phyloP scores from a whole-genome alignment of 257 asterid species.

The Gentiana dahurica region DNA sequence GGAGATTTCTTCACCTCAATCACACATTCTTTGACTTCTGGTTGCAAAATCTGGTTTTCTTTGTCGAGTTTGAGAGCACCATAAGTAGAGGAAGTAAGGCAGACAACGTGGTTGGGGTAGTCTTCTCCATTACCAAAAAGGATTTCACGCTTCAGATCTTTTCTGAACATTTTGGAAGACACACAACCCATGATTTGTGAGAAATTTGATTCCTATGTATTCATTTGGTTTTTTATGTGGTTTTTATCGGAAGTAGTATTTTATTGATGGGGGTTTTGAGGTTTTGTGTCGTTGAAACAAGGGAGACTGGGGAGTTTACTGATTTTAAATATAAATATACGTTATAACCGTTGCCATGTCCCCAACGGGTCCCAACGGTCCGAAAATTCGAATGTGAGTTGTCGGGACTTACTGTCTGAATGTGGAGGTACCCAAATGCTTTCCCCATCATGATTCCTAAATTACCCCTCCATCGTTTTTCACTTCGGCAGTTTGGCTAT shows the following conservation, averaged over 20 bases:
- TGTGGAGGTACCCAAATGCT: no score
- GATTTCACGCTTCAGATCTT: conserved; percentile 32
- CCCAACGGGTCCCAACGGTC: conserved; percentile 64
- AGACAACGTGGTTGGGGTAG: conserved; percentile 53
- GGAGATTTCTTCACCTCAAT: conserved; percentile 29
- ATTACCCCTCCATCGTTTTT: no score
- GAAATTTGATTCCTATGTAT: background rate
- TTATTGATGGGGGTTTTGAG: conserved; percentile 1
- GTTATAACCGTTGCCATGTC: conserved; percentile 41
- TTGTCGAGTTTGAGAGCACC: conserved; percentile 69
- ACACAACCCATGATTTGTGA: conserved; percentile 64
- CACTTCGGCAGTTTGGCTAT: background rate
- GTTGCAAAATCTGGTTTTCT: conserved; percentile 8
- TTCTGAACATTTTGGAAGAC: conserved; percentile 44
- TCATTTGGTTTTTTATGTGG: background rate
- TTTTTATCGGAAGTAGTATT: conserved; percentile 6
- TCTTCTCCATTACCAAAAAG: conserved; percentile 17
- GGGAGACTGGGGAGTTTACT: background rate
- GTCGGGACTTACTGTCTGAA: background rate
- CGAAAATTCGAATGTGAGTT: conserved; percentile 19
- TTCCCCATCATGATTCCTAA: background rate
- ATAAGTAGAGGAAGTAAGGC: conserved; percentile 81
- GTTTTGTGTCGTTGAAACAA: background rate
- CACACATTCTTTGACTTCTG: conserved; percentile 12
- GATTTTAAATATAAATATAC: conserved; percentile 16